Base-by-base conservation (phyloP, 257 asterid genomes). In the Solanum appendiculatum region DNA sequence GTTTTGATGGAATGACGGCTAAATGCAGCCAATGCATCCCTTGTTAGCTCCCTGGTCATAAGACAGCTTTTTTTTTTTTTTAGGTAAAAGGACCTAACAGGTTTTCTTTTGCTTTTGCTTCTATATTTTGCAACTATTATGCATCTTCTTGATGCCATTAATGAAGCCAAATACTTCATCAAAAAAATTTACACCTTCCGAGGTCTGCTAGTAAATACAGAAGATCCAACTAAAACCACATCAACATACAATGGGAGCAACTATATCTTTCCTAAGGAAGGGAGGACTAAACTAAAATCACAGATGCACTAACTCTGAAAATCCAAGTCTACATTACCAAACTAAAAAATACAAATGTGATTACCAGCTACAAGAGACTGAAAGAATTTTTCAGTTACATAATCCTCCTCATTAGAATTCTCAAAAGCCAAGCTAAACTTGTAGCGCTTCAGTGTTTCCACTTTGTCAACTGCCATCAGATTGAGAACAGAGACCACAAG, bases 281-380 rank as follows among this genome's bases (percentile, higher is more conserved):
- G 9, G 23, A n/a, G 68, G 31, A 18, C 27, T 16, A 51, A 81
- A 68, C 85, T 48, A 48, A 78, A 42, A 27, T 48, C 25, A 80
- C 56, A 46, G 31, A 80, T 27, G 40, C 40, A 16, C 85, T 46
- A 80, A 80, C 27, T 46, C 66, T 29, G 68, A 81, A 81, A 27
- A 48, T 31, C 68, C 68, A 48, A 48, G 85, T 29, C 66, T 46
- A 46, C 42, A 48, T 11, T 48, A 31, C 85, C 68, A 46, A 46
- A 37, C 36, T 6, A 72, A 75, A 85, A 85, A 64, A 31, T 46
- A 86, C 48, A 66, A 80, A 85, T 60, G 68, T 15, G 85, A 42
- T 88, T 97, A 97, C 99, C 99, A 25, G 99, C 98, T 87, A 97
- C 99, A 84, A 97, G 98, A 54, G 99, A 94, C 92, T 97, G 99